These are phyloP conservation scores for Saitozyma podzolica DNA, from an alignment of 768 basidiomycete species.

Conservation along the genomic window DNA sequence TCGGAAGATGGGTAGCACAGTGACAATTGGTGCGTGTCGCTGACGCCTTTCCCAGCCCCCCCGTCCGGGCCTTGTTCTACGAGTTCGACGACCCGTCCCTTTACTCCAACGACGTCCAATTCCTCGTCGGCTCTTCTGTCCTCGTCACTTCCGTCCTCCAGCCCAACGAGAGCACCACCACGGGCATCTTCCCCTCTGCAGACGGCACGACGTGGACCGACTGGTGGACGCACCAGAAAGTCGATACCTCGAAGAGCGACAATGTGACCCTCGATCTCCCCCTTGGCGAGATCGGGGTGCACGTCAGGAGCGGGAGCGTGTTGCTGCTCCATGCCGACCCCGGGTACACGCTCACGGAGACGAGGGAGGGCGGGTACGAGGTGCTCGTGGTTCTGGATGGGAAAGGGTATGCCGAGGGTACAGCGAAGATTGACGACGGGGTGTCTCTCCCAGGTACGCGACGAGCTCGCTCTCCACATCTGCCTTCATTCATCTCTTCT, in stretches of 20 bases:
- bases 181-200: constrained; percentile 54
- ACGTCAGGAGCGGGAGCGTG: constrained; percentile 69
- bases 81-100: constrained; percentile 70
- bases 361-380: constrained; percentile 63
- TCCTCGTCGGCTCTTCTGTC: constrained; percentile 68
- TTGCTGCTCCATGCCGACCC: constrained; percentile 66
- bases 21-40: background rate
- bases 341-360: constrained; percentile 69
- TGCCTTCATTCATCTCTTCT: background rate
- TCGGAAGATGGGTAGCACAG: background rate
- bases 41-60: constrained; percentile 57
- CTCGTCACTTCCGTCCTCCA: constrained; percentile 73
- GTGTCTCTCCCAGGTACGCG: constrained; percentile 63
- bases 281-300: constrained; percentile 73
- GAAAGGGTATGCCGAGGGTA: constrained; percentile 61
- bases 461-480: constrained; percentile 26
- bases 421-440: constrained; percentile 72
- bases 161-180: constrained; percentile 68
- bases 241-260: constrained; percentile 50
- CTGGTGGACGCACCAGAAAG: constrained; percentile 31
- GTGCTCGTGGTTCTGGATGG: constrained; percentile 63
- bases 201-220: constrained; percentile 31
- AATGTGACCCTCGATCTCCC: constrained; percentile 61
- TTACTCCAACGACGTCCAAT: constrained; percentile 57
- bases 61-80: constrained; percentile 72